Conservation (phyloP, 2,329 filamentous ascomycete genomes). For the Chrysoporthe puriensis region DNA sequence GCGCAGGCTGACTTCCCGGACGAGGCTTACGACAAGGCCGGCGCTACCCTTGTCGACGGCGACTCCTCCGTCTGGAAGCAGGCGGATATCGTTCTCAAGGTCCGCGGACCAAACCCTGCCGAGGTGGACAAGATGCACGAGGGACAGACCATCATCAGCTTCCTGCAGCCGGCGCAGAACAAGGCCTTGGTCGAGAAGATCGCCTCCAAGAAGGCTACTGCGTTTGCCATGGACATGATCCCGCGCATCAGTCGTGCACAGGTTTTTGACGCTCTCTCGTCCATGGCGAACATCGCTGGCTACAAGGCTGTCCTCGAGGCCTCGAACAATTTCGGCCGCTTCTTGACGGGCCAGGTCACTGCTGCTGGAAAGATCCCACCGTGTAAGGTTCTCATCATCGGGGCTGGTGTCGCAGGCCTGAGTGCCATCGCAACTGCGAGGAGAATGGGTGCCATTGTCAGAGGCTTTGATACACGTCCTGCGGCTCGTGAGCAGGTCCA, state of each 20-base stretch:
- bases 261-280: slow-evolving; percentile 85
- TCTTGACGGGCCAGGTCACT: slow-evolving; percentile 86
- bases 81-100: slow-evolving; percentile 82
- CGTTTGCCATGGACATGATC: slow-evolving; percentile 92
- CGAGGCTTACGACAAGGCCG: slow-evolving; percentile 74
- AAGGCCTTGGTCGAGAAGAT: slow-evolving; percentile 74
- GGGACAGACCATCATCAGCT: slow-evolving; percentile 77
- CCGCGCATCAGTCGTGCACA: slow-evolving; percentile 88
- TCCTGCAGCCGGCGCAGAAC: slow-evolving; percentile 83
- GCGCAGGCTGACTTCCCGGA: slow-evolving; percentile 77
- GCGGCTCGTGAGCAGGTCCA: slow-evolving; percentile 88
- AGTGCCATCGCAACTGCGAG: slow-evolving; percentile 87
- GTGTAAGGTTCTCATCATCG: slow-evolving; percentile 88
- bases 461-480: slow-evolving; percentile 89
- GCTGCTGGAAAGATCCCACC: slow-evolving; percentile 89
- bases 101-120: slow-evolving; percentile 71
- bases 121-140: slow-evolving; percentile 71
- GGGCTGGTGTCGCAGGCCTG: slow-evolving; percentile 84
- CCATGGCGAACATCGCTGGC: slow-evolving; percentile 92
- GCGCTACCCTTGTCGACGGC: slow-evolving; percentile 74
- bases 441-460: slow-evolving; percentile 84
- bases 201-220: slow-evolving; percentile 70
- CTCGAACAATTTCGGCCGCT: slow-evolving; percentile 86
- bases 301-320: slow-evolving; percentile 92
- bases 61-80: slow-evolving; percentile 71